Evolutionary conservation across 139 green algal genomes (phyloP).

Genomic region (Dunaliella sp.): DNA sequence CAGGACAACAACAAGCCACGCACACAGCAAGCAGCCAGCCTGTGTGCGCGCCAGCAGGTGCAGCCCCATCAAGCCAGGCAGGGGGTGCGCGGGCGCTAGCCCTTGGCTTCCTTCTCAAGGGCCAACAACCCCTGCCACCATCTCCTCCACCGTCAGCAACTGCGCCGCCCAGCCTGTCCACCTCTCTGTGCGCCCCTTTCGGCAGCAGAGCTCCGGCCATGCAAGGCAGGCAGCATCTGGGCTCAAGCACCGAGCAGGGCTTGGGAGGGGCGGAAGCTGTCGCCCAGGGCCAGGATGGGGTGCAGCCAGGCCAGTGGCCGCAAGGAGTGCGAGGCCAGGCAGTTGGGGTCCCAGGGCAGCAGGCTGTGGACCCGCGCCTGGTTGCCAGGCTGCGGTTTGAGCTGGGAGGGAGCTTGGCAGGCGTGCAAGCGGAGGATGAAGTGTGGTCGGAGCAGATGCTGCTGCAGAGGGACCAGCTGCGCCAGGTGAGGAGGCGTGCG

Average conservation of each 20-base stretch:
- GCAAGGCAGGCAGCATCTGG: too few species aligned
- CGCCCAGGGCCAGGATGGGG: constrained; percentile 10
- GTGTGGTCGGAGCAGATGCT: constrained; percentile 25
- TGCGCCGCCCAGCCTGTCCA: background rate
- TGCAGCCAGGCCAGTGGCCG: background rate
- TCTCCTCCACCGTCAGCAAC: constrained; percentile 1
- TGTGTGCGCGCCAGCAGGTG: background rate
- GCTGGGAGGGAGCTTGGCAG: constrained; percentile 32
- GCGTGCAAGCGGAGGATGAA: constrained; percentile 29
- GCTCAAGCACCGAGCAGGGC: background rate
- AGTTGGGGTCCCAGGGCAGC: constrained; percentile 3
- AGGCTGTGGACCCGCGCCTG: constrained; percentile 21
- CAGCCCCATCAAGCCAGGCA: background rate
- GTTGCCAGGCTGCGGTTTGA: constrained; percentile 45
- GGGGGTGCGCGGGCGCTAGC: background rate
- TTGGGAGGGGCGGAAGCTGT: background rate
- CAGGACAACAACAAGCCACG: too few species aligned
- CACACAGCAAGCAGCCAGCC: too few species aligned
- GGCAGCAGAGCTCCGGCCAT: background rate
- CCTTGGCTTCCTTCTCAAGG: background rate
- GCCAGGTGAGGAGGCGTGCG: constrained; percentile 11
- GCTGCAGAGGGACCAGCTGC: constrained; percentile 37
- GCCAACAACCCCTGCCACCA: constrained; percentile 1
- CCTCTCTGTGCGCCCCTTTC: background rate
- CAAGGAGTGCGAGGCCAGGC: background rate